Evolutionary conservation across 2,329 filamentous ascomycete species (phyloP), one percentile per base, ranked within the genome.

Genomic region (Fusarium algeriense): DNA sequence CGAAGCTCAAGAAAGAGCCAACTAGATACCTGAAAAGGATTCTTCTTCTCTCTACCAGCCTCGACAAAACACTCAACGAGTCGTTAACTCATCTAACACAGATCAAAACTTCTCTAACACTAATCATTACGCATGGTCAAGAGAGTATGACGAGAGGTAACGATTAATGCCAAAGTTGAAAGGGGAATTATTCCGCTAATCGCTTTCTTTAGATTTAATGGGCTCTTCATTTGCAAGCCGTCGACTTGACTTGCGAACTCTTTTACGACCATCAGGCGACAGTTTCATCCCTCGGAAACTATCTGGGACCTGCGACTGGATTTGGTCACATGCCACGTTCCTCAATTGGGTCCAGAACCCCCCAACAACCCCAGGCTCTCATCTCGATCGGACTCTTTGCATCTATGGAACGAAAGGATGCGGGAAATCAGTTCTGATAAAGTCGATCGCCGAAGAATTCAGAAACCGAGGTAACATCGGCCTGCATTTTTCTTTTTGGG

Each of bases 341-440:
- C 7, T 2, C 7, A 14, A 17, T 4, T 44, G 38, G 52, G 6
- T 26, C 6, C 2, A 28, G 6, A 1, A 1, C 10, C n/a, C n/a
- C n/a, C n/a, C n/a, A n/a, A n/a, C n/a, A n/a, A n/a, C n/a, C n/a
- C n/a, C n/a, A n/a, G 6, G 12, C 6, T 19, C 23, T 11, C 3
- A 35, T 3, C 10, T 41, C 2, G 5, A 14, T 1, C n/a, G 13
- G 0, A 14, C 0, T 3, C 4, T 55, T 5, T 55, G 38, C 4
- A 10, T 55, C 2, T 44, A 44, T 34, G 38, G 52, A 0, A 35
- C 6, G 0, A 55, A 35, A 2, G 52, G 28, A 0, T 55, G n/a
- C 3, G 30, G 52, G 2, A 41, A 55, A 0, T 55, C 52, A 4
- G 40, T 55, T 6, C n/a, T 55, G 7, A 3, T 35, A n/a, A 28